Evolutionary conservation across 768 basidiomycete species (phyloP).

Genomic region (Termitomyces sp.): DNA sequence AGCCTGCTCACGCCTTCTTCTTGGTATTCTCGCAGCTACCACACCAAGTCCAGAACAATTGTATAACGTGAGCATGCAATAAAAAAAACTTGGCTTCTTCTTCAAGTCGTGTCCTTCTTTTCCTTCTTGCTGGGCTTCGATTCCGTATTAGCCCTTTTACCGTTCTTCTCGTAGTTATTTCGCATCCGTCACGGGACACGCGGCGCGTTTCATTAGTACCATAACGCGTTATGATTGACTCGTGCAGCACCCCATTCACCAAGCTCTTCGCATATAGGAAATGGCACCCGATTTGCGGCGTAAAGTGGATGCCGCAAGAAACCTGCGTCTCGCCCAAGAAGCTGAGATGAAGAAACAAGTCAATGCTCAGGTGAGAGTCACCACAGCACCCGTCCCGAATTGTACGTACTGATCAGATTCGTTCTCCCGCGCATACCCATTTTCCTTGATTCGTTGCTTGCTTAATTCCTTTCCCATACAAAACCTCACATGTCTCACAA

Average conservation of each 20-base stretch:
- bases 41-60: conserved; percentile 51
- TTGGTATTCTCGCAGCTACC: conserved; percentile 33
- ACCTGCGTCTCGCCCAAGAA: conserved; percentile 51
- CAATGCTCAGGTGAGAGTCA: conserved; percentile 44
- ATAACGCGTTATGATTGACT: conserved; percentile 1
- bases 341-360: conserved; percentile 48
- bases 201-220: neutral
- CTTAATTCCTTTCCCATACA: neutral
- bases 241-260: neutral
- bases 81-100: conserved; percentile 11
- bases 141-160: conserved; percentile 8
- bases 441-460: too few relatives aligned
- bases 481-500: conserved; percentile 2
- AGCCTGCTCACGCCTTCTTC: conserved; percentile 8
- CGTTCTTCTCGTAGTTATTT: conserved; percentile 6
- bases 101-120: neutral
- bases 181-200: conserved; percentile 13
- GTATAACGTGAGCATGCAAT: conserved; percentile 42
- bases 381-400: neutral
- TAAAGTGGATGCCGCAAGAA: conserved; percentile 58
- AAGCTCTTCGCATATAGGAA: conserved; percentile 32
- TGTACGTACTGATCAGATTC: conserved; percentile 2
- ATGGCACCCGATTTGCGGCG: conserved; percentile 64
- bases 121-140: conserved; percentile 7
- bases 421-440: neutral